Evolutionary conservation across 768 basidiomycete species (phyloP).

Genomic region (Lactarius indigo): DNA sequence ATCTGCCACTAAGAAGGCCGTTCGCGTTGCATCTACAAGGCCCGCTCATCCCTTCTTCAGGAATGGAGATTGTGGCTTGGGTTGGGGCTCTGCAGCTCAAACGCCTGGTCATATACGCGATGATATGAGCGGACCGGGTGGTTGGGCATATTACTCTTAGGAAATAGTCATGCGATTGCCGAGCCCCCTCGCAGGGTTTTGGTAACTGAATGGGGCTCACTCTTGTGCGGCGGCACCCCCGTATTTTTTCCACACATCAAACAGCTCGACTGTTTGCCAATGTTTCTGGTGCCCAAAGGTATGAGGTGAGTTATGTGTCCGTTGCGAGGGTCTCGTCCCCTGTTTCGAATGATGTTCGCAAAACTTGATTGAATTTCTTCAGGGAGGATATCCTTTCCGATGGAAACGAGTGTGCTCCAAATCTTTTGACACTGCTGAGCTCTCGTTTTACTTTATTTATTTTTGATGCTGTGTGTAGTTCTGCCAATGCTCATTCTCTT

Average conservation of each 20-base stretch:
- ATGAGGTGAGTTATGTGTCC: constrained; percentile 14
- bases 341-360: constrained; percentile 50
- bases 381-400: constrained; percentile 67
- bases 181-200: constrained; percentile 35
- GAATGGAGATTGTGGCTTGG: constrained; percentile 26
- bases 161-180: constrained; percentile 83
- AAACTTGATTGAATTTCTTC: constrained; percentile 82
- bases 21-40: constrained; percentile 38
- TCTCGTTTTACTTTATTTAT: not conserved
- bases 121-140: constrained; percentile 68
- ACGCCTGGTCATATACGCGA: constrained; percentile 52
- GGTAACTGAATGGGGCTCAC: constrained; percentile 92
- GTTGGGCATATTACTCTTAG: constrained; percentile 73
- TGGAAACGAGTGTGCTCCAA: constrained; percentile 64
- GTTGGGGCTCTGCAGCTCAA: constrained; percentile 32
- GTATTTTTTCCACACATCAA: constrained; percentile 50
- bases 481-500: not conserved
- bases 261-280: constrained; percentile 33
- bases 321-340: constrained; percentile 17
- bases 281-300: constrained; percentile 28
- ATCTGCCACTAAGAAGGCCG: constrained; percentile 70
- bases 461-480: not conserved
- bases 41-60: constrained; percentile 21
- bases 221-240: constrained; percentile 64
- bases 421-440: constrained; percentile 53